Conservation (phyloP, 2,329 filamentous ascomycete genomes). For the Aspergillus melleus region DNA sequence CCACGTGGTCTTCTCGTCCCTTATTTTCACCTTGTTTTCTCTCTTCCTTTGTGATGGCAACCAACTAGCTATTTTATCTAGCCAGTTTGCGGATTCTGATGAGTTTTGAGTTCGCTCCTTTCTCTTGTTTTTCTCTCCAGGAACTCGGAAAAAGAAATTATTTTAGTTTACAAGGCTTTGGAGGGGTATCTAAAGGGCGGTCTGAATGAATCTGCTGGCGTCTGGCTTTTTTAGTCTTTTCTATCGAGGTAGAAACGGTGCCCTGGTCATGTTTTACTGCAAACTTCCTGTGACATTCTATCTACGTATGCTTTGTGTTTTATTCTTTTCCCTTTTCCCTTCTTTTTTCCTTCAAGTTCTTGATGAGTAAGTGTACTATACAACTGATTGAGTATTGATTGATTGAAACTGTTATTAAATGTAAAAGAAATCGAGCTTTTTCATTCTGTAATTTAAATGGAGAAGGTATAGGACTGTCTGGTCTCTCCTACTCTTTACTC, state of each 20-base stretch:
- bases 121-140: not conserved
- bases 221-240: not conserved
- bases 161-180: not conserved
- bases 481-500: too few relatives aligned
- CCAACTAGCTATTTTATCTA: not conserved
- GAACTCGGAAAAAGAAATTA: not conserved
- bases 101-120: not conserved
- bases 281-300: not conserved
- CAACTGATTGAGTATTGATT: not conserved
- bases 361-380: constrained; percentile 10
- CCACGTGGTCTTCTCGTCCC: not conserved
- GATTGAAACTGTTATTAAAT: not conserved
- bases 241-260: not conserved
- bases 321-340: not conserved
- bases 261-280: not conserved
- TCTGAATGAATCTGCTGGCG: not conserved
- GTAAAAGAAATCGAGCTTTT: not conserved
- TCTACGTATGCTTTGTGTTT: not conserved
- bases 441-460: too few relatives aligned
- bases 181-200: not conserved
- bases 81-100: not conserved
- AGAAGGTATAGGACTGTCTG: not conserved
- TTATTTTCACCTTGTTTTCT: not conserved
- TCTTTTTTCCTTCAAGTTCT: not conserved
- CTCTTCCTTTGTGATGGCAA: not conserved